phyloP scores from a whole-genome alignment of 2,329 filamentous ascomycete genomes.

The Fusarium sp. region DNA sequence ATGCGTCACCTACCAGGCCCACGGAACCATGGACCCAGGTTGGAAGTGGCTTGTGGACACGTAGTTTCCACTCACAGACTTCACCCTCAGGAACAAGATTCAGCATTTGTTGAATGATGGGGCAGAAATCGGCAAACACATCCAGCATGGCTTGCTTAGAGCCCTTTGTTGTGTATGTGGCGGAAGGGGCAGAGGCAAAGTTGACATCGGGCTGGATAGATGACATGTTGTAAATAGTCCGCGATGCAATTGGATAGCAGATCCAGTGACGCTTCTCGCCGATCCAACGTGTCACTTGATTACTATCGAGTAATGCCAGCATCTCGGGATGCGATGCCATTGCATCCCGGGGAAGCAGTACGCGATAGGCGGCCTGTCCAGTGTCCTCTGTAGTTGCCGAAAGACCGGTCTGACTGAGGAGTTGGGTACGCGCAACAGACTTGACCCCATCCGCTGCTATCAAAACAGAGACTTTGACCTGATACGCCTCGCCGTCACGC shows the following conservation, averaged over 20 bases:
- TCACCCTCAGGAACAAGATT: slow-evolving; percentile 69
- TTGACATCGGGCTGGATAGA: slow-evolving; percentile 70
- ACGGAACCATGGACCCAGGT: slow-evolving; percentile 68
- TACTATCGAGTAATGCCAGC: slow-evolving; percentile 72
- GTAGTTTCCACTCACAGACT: slow-evolving; percentile 73
- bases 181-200: slow-evolving; percentile 66
- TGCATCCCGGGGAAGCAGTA: slow-evolving; percentile 76
- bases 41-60: slow-evolving; percentile 66
- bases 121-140: slow-evolving; percentile 72
- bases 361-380: slow-evolving; percentile 81
- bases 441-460: slow-evolving; percentile 69
- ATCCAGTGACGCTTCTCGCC: slow-evolving; percentile 81
- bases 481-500: slow-evolving; percentile 64
- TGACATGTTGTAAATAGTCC: slow-evolving; percentile 73
- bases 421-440: slow-evolving; percentile 54
- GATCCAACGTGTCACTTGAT: slow-evolving; percentile 79
- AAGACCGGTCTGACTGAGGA: slow-evolving; percentile 37
- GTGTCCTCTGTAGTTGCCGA: slow-evolving; percentile 62
- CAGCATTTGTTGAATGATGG: slow-evolving; percentile 67
- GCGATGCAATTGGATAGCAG: slow-evolving; percentile 77
- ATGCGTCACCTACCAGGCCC: slow-evolving; percentile 71
- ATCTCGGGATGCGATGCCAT: slow-evolving; percentile 76
- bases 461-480: slow-evolving; percentile 64
- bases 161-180: slow-evolving; percentile 72
- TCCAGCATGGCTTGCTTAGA: slow-evolving; percentile 70